Evolutionary conservation across 2,329 filamentous ascomycete genomes (phyloP).

Genomic region (Fusarium bactridioides): DNA sequence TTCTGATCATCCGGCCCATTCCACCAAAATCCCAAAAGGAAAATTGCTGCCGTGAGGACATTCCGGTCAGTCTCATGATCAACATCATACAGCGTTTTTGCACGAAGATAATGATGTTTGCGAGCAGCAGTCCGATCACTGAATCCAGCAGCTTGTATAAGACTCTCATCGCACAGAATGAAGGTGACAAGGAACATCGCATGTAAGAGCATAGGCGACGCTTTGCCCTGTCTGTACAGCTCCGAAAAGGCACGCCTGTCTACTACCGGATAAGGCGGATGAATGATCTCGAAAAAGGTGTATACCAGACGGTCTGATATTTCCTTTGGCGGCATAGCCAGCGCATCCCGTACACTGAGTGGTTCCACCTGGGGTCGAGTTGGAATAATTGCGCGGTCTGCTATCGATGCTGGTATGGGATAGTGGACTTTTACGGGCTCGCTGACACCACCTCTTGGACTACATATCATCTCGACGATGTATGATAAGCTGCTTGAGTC

Average conservation of each 20-base stretch:
- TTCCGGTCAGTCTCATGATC: constrained; percentile 22
- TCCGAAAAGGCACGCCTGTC: background rate
- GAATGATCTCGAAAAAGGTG: constrained; percentile 8
- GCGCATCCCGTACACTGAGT: constrained; percentile 8
- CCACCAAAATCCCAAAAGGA: constrained; percentile 34
- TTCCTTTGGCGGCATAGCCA: background rate
- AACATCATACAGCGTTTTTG: constrained; percentile 23
- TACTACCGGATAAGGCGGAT: constrained; percentile 22
- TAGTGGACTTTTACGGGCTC: constrained; percentile 34
- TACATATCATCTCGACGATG: constrained; percentile 32
- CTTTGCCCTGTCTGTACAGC: background rate
- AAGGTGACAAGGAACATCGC: constrained; percentile 15
- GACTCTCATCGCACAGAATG: constrained; percentile 14
- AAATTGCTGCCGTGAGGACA: constrained; percentile 1
- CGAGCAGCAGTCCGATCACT: constrained; percentile 17
- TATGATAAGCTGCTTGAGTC: constrained; percentile 30
- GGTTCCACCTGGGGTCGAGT: constrained; percentile 1
- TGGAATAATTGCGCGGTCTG: constrained; percentile 6
- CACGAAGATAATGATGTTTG: constrained; percentile 25
- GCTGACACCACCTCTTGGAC: constrained; percentile 14
- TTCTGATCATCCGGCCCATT: constrained; percentile 32
- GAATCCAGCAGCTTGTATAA: constrained; percentile 19
- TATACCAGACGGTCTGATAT: constrained; percentile 21
- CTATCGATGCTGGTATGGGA: constrained; percentile 29
- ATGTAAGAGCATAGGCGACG: constrained; percentile 9